Conservation (phyloP, 495 filamentous ascomycete genomes). For the Hyaloscypha hepaticicola region DNA sequence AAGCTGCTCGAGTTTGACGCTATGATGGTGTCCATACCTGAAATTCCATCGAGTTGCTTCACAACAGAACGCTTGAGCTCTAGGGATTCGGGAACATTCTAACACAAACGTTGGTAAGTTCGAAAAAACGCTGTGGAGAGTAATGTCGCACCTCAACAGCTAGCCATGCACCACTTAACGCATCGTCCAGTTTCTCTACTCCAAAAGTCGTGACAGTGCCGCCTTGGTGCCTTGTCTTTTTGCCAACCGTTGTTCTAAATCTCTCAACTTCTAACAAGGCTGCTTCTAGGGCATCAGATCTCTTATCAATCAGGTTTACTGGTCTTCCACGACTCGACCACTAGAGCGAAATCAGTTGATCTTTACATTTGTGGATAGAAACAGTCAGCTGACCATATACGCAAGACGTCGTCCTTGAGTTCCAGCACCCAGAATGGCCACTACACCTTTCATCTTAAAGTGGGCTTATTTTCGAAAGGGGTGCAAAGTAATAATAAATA, state of each 20-base stretch:
- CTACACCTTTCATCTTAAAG: conserved; percentile 7
- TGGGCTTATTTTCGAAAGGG: no score
- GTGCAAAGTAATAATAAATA: no score
- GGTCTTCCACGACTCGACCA: conserved; percentile 39
- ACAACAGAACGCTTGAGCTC: conserved; percentile 34
- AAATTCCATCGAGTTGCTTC: conserved; percentile 34
- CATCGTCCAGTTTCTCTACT: conserved; percentile 15
- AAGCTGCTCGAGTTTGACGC: conserved; percentile 45
- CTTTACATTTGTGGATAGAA: no score
- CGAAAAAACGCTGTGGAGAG: neutral
- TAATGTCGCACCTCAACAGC: conserved; percentile 37
- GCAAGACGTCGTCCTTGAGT: conserved; percentile 41
- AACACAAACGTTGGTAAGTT: neutral
- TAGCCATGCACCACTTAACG: conserved; percentile 36
- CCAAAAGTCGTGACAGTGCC: conserved; percentile 23
- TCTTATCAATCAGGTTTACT: conserved; percentile 36
- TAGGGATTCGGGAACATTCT: conserved; percentile 41
- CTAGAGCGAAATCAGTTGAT: no score
- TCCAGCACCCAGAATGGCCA: conserved; percentile 39
- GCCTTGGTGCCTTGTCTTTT: conserved; percentile 23
- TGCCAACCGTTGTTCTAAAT: conserved; percentile 24
- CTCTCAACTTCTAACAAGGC: conserved; percentile 31
- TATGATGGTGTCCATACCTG: conserved; percentile 35
- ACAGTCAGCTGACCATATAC: conserved; percentile 36
- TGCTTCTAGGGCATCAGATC: conserved; percentile 31